Evolutionary conservation across 805 yeast genomes (phyloP).

Genomic region (Ogataea methanolica): DNA sequence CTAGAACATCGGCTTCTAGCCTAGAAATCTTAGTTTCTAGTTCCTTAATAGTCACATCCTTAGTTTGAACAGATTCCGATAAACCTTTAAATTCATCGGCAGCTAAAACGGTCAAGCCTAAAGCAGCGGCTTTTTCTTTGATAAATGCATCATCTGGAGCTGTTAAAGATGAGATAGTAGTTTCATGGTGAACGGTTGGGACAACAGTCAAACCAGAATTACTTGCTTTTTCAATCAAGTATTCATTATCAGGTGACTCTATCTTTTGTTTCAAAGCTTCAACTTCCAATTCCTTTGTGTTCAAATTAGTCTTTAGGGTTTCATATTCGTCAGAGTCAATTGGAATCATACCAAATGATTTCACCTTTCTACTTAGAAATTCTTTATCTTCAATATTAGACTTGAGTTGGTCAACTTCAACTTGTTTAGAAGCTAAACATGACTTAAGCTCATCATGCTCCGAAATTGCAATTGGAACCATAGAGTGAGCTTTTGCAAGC

Average conservation of each 20-base stretch:
- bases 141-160: constrained; percentile 14
- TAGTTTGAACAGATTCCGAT: constrained; percentile 5
- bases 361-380: constrained; percentile 1
- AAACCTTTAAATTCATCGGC: constrained; percentile 19
- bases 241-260: constrained; percentile 16
- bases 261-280: constrained; percentile 12
- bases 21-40: neutral
- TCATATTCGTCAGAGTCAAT: constrained; percentile 17
- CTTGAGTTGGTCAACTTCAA: constrained; percentile 1
- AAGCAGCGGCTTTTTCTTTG: constrained; percentile 1
- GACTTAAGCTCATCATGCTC: constrained; percentile 9
- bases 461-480: constrained; percentile 1
- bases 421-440: neutral
- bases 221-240: constrained; percentile 16
- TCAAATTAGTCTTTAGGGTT: constrained; percentile 5
- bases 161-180: constrained; percentile 15
- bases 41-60: neutral
- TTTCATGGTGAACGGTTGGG: constrained; percentile 17
- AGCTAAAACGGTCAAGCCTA: constrained; percentile 4
- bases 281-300: neutral
- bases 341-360: constrained; percentile 1
- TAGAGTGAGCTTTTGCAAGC: neutral
- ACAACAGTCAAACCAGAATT: constrained; percentile 14
- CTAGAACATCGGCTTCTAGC: neutral
- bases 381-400: constrained; percentile 3